A percentile compares a stretch with the other conserved stretches of the same genome.
These are phyloP conservation scores for Monosporozyma servazzii DNA, from an alignment of 805 yeast species.

Conservation along the genomic window DNA sequence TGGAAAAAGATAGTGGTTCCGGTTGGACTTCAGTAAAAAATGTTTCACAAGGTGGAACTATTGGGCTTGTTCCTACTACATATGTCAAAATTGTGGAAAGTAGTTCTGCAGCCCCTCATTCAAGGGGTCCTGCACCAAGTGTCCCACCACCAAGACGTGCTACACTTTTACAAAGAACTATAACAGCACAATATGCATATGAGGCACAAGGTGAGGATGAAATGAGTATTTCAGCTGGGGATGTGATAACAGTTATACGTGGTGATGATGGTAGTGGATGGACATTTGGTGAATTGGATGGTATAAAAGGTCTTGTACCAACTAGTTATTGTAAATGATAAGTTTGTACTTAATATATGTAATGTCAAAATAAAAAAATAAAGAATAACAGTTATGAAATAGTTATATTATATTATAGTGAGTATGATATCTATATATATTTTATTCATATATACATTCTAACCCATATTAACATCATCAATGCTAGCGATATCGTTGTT, in stretches of 20 bases:
- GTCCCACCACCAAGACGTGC: slow-evolving; percentile 71
- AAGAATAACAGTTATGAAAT: too few species aligned
- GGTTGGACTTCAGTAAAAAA: slow-evolving; percentile 79
- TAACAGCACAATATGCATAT: slow-evolving; percentile 68
- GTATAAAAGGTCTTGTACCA: slow-evolving; percentile 64
- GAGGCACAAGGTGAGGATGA: slow-evolving; percentile 75
- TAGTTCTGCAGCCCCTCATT: slow-evolving; percentile 2
- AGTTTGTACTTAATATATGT: background rate
- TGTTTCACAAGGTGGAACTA: slow-evolving; percentile 35
- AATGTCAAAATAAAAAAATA: too few species aligned
- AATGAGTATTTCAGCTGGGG: slow-evolving; percentile 62
- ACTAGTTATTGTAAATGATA: slow-evolving; percentile 52
- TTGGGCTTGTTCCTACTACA: slow-evolving; percentile 79
- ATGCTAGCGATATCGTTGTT: background rate
- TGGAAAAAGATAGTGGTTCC: slow-evolving; percentile 72
- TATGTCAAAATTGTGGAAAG: slow-evolving; percentile 46
- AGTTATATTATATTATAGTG: background rate
- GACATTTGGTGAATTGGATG: slow-evolving; percentile 82
- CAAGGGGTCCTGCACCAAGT: slow-evolving; percentile 56
- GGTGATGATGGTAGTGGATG: slow-evolving; percentile 83
- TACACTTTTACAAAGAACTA: slow-evolving; percentile 31
- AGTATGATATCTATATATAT: background rate
- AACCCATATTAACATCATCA: background rate
- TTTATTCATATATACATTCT: too few species aligned
- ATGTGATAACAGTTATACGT: slow-evolving; percentile 54